phyloP scores from a whole-genome alignment of 805 yeast genomes.

The Candida hispaniensis region DNA sequence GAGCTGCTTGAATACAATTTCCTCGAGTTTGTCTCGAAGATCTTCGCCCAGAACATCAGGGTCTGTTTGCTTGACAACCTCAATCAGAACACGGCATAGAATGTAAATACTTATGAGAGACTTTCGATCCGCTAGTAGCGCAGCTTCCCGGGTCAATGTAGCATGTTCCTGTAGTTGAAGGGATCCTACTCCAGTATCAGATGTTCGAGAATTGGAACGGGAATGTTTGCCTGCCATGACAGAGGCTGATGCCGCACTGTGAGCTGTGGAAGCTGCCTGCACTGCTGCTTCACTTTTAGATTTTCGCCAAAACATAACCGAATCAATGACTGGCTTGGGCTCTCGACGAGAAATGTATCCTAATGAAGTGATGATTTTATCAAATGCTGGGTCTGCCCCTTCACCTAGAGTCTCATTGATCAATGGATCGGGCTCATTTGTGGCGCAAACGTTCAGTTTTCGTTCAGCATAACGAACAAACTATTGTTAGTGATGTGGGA shows the following conservation, averaged over 20 bases:
- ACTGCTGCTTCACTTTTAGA: slow-evolving; percentile 80
- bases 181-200: slow-evolving; percentile 7
- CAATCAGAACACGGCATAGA: slow-evolving; percentile 82
- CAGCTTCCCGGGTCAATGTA: slow-evolving; percentile 35
- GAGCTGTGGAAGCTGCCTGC: slow-evolving; percentile 45
- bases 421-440: slow-evolving; percentile 65
- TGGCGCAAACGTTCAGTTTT: slow-evolving; percentile 62
- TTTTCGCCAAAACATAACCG: slow-evolving; percentile 97
- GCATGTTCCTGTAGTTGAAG: slow-evolving; percentile 14
- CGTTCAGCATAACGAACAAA: slow-evolving; percentile 90
- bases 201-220: slow-evolving; percentile 7
- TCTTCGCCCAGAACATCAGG: slow-evolving; percentile 65
- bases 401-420: slow-evolving; percentile 67
- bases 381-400: slow-evolving; percentile 80
- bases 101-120: slow-evolving; percentile 80
- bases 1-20: slow-evolving; percentile 82
- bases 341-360: slow-evolving; percentile 85
- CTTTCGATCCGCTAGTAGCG: slow-evolving; percentile 76
- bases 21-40: slow-evolving; percentile 74
- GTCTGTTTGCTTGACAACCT: slow-evolving; percentile 81
- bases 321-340: slow-evolving; percentile 93
- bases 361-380: slow-evolving; percentile 69
- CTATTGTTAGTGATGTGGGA: slow-evolving; percentile 18
- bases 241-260: slow-evolving; percentile 31
- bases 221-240: slow-evolving; percentile 3